Base-by-base conservation (phyloP, 2,329 filamentous ascomycete species). In the Microsporum audouinii region DNA sequence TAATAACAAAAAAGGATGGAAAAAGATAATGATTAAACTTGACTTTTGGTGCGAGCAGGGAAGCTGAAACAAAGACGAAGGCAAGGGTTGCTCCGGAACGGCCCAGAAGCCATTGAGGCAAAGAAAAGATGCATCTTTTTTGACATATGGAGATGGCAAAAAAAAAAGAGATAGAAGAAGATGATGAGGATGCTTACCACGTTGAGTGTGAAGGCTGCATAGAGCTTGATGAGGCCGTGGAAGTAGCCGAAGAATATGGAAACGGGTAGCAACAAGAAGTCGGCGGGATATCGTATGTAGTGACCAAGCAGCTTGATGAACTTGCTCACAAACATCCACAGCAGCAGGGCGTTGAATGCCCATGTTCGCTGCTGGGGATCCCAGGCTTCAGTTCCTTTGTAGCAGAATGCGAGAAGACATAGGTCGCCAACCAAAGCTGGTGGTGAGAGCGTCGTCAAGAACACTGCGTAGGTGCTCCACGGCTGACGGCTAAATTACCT, bases 391-490 rank as follows among this genome's bases (percentile, higher is more conserved):
- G 87, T 88, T 56, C 85, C 87, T 75, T 83, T 83, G 78, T 84
- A 86, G 68, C 86, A 85, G 23, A 88, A 79, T 64, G 80, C 82
- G 64, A 92, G 79, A 58, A 94, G 80, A 41, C 89, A 77, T 33
- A 86, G 82, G 74, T 97, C 92, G 67, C 89, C 82, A 56, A 87
- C 73, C 64, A 96, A 85, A 34, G 91, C 89, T 70, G 95, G 86
- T 43, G 91, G 94, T 51, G 90, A 95, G 70, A 96, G 86, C 14
- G 92, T 97, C 31, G 92, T 94, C 71, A 96, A 79, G 76, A 96
- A 89, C 63, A 96, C 85, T 58, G 92, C 90, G 73, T 96, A 97
- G 10, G 89, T 88, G 75, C 88, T 95, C 91, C 91, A 97, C 57
- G 84, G 87, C 73, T 96, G 92, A 70, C 89, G 89, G 69, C 91